phyloP scores from a whole-genome alignment of 1,139 yeast species.

The Komagataea norvegica region DNA sequence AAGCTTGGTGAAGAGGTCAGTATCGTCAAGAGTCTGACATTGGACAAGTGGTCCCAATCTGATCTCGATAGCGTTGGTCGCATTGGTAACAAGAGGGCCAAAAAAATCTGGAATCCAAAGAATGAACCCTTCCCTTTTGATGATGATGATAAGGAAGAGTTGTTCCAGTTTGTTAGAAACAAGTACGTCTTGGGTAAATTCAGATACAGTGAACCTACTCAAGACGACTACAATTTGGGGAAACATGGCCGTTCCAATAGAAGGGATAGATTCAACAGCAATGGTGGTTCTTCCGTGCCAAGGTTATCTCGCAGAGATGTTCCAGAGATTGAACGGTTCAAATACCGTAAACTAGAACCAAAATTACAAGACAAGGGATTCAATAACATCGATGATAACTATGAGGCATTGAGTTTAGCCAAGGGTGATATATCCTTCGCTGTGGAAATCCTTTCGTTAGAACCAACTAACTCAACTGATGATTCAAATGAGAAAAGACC shows the following conservation, averaged over 20 bases:
- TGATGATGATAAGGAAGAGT: conserved; percentile 50
- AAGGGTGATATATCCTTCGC: conserved; percentile 30
- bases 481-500: conserved; percentile 20
- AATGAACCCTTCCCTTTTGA: conserved; percentile 66
- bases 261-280: conserved; percentile 6
- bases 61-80: conserved; percentile 41
- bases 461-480: conserved; percentile 8
- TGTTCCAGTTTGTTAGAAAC: conserved; percentile 46
- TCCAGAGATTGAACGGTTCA: conserved; percentile 26
- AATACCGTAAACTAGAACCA: conserved; percentile 28
- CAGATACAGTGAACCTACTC: conserved; percentile 32
- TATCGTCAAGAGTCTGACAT: conserved; percentile 68
- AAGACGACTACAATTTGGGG: conserved; percentile 19
- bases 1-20: conserved; percentile 65
- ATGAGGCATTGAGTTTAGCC: conserved; percentile 30
- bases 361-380: conserved; percentile 26
- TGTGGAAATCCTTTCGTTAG: conserved; percentile 22
- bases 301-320: conserved; percentile 27
- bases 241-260: conserved; percentile 2
- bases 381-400: conserved; percentile 27
- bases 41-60: conserved; percentile 70
- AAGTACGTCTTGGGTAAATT: conserved; percentile 49
- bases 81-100: conserved; percentile 61
- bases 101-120: conserved; percentile 56
- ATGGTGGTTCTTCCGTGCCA: conserved; percentile 20